Conservation (phyloP, 2,329 filamentous ascomycete genomes). For the Dendrostoma leiphaemia region DNA sequence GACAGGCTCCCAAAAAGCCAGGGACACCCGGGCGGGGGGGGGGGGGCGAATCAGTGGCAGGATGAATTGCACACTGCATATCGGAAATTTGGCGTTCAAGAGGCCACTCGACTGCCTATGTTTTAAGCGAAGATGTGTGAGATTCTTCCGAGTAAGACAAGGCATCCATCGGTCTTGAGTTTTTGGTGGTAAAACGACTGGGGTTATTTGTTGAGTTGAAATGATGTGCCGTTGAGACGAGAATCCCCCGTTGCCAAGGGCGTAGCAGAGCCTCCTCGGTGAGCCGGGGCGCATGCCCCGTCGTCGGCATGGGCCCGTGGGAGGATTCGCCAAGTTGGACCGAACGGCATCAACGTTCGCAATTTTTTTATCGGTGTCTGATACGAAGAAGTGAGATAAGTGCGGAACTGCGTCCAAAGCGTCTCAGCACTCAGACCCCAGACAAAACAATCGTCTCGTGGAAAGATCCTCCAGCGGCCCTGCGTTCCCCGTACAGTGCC, state of each 20-base stretch:
- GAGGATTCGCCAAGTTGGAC: background rate
- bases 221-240: background rate
- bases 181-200: background rate
- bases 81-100: background rate
- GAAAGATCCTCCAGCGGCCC: background rate
- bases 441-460: background rate
- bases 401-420: background rate
- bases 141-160: background rate
- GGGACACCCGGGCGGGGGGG: background rate
- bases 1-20: background rate
- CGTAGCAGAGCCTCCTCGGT: background rate
- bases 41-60: background rate
- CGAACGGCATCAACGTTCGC: background rate
- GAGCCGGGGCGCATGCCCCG: background rate
- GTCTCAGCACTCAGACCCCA: background rate
- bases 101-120: background rate
- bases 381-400: background rate
- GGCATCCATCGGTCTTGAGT: slow-evolving; percentile 7
- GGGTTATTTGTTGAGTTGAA: background rate
- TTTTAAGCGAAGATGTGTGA: slow-evolving; percentile 4
- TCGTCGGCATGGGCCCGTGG: too few species aligned
- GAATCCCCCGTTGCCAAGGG: background rate
- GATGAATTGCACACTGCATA: background rate
- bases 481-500: slow-evolving; percentile 9
- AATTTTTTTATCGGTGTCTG: too few species aligned